Evolutionary conservation across 2,329 filamentous ascomycete genomes (phyloP).

Genomic region (Monilinia aucupariae): DNA sequence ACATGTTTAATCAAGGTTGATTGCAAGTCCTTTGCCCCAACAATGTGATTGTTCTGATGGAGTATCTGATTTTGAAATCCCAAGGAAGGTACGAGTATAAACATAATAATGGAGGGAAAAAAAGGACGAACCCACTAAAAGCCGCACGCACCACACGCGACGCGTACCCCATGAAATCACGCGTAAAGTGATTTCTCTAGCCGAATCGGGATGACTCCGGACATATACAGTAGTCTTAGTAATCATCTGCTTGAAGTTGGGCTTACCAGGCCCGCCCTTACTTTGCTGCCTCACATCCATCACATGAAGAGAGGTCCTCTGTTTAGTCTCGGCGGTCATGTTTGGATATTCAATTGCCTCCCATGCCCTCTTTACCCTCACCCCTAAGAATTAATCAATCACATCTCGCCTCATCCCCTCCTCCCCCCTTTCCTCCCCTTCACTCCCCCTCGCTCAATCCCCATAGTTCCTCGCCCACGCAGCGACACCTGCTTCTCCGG

Average conservation of each 20-base stretch:
- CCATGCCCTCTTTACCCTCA: too few species aligned
- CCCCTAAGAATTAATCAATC: background rate
- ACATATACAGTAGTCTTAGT: background rate
- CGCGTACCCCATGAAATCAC: background rate
- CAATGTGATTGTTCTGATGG: conserved; percentile 7
- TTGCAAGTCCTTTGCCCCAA: conserved; percentile 1
- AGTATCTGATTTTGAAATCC: conserved; percentile 8
- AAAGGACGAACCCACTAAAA: conserved; percentile 3
- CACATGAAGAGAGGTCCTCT: too few species aligned
- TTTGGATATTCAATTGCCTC: background rate
- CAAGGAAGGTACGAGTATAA: background rate
- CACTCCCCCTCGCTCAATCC: background rate
- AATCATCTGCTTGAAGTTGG: background rate
- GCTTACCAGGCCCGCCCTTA: too few species aligned
- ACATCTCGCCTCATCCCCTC: too few species aligned
- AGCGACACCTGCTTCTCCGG: background rate
- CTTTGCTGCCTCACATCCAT: background rate
- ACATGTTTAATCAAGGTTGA: conserved; percentile 44
- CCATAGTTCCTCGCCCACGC: background rate
- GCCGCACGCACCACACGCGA: conserved; percentile 1
- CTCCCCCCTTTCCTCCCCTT: background rate
- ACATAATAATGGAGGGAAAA: background rate
- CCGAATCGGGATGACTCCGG: too few species aligned
- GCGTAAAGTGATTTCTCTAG: too few species aligned
- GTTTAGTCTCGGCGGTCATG: background rate